Percentiles rank a stretch among this genome's conserved stretches.
Conservation (phyloP, 345 rosid species). For the Hirschfeldia incana region DNA sequence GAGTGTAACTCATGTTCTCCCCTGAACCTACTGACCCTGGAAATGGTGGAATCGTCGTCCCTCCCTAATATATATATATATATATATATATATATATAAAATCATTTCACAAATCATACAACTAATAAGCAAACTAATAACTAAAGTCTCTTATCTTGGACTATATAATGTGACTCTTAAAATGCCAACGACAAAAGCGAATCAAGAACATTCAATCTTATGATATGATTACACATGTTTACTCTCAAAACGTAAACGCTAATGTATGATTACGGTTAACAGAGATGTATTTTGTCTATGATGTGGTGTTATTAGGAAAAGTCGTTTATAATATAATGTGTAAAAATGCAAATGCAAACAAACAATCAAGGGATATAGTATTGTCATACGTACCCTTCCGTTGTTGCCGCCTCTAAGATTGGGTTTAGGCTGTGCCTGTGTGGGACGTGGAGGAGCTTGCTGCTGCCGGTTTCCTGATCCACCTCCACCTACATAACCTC, state of each 20-base stretch:
- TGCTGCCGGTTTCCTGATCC: slow-evolving; percentile 29
- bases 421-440: slow-evolving; percentile 15
- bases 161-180: neutral
- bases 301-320: too few species aligned
- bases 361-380: too few species aligned
- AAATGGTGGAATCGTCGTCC: slow-evolving; percentile 39
- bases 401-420: slow-evolving; percentile 21
- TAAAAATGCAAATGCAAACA: too few species aligned
- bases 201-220: neutral
- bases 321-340: too few species aligned
- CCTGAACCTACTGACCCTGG: slow-evolving; percentile 36
- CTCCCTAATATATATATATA: slow-evolving; percentile 1
- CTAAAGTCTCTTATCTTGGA: neutral
- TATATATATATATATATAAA: neutral
- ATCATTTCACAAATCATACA: neutral
- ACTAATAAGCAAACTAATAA: neutral
- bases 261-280: too few species aligned
- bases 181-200: neutral
- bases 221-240: too few species aligned
- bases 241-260: neutral
- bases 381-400: slow-evolving; percentile 31
- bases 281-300: too few species aligned
- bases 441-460: slow-evolving; percentile 25
- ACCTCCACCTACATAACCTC: slow-evolving; percentile 26
- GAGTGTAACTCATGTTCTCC: slow-evolving; percentile 38